Base-by-base conservation (phyloP, 176 grass and related monocot genomes). In the Triticum monococcum region DNA sequence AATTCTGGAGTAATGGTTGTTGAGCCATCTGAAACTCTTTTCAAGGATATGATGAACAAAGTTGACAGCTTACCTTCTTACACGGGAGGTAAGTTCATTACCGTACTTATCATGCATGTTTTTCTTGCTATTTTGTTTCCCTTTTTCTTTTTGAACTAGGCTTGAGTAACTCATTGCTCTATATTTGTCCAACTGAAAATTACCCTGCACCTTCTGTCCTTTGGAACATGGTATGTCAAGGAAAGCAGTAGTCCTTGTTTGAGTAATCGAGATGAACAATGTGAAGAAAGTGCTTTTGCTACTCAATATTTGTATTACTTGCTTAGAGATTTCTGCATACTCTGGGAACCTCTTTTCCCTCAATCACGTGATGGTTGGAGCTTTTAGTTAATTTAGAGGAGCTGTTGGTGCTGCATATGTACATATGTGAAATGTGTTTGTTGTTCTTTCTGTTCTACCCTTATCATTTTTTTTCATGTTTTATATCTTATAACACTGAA, bases 1-100 rank as follows among this genome's bases (percentile, higher is more conserved):
- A 98, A 98, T 69, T 98, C 97, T 65, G 97, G 94, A 30, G 94
- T 98, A 67, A 88, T 98, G 94, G 97, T 98, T 84, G 94, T 98
- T 70, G 97, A 98, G 64, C 97, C 97, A 71, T 98, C 97, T 86
- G 91, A 90, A 89, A 63, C 81, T 86, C 80, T 93, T 62, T 98
- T 92, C 66, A 91, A 83, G 14, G 89, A 98, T 88, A 98, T 98
- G 97, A 94, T 96, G 71, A 65, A 84, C 82, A 89, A 96, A 93
- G 94, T 96, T 16, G 86, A 79, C 16, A 71, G 72, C 41, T 91
- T 98, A 76, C 89, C 88, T 88, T 98, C 97, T 75, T 98, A 98
- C 62, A 98, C 97, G 24, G 94, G 97, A 91, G 97, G 97, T 96
- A 52, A 85, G 9, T 72, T 45, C 72, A 77, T 61, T 79, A 69